These are phyloP conservation scores for Mikania micrantha DNA, from an alignment of 129 eudicot species.

Conservation along the genomic window DNA sequence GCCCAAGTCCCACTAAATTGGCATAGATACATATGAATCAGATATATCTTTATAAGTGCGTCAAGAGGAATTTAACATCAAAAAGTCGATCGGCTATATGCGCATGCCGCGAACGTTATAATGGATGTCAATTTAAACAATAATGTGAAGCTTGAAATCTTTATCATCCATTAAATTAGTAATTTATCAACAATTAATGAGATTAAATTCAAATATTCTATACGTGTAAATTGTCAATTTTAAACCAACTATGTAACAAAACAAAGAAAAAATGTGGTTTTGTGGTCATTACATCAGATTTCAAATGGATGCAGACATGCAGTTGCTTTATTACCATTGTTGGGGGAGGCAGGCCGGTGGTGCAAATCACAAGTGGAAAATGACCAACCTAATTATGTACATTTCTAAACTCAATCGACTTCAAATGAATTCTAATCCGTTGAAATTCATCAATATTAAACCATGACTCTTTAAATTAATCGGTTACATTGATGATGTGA, in stretches of 20 bases:
- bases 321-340: constrained; percentile 22
- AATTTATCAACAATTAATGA: no score
- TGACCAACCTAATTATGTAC: constrained; percentile 16
- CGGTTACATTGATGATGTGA: no score
- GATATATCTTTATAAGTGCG: no score
- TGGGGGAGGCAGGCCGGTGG: constrained; percentile 8
- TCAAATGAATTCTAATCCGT: no score
- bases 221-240: background rate
- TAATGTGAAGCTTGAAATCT: background rate
- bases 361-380: constrained; percentile 32
- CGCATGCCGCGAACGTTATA: constrained; percentile 8
- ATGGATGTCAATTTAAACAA: constrained; percentile 20
- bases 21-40: no score
- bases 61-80: constrained; percentile 15
- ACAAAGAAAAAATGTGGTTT: no score
- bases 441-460: no score
- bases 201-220: no score
- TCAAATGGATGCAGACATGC: background rate
- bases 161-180: background rate
- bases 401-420: no score
- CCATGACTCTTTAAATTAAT: no score
- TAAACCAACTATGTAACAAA: background rate
- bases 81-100: background rate
- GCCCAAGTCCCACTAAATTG: no score
- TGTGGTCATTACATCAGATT: background rate